Conservation (phyloP, 75 land plant genomes). For the Pinus albicaulis region DNA sequence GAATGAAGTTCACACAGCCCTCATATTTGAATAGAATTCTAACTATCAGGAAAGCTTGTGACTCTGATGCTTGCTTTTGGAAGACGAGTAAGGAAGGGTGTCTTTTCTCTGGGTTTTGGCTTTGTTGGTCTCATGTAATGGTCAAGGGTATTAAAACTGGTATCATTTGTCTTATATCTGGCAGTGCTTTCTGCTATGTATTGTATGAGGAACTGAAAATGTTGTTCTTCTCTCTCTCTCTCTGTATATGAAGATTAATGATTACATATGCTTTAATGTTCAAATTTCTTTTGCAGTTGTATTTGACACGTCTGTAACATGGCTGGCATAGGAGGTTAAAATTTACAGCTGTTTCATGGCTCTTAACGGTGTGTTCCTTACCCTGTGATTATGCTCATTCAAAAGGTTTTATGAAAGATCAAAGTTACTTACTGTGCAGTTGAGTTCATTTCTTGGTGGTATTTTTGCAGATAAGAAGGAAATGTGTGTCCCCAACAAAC, state of each 20-base stretch:
- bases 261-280: background rate
- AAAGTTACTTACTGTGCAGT: background rate
- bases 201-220: background rate
- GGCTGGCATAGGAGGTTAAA: conserved; percentile 7
- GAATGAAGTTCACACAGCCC: no score
- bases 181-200: background rate
- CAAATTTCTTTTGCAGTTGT: background rate
- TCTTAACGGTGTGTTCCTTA: background rate
- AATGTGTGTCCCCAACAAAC: background rate
- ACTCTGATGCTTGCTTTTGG: background rate
- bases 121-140: background rate
- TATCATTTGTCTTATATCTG: background rate
- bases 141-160: background rate
- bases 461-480: conserved; percentile 6
- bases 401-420: background rate
- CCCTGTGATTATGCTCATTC: background rate
- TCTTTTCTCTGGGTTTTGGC: no score
- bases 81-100: background rate
- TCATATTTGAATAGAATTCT: background rate
- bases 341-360: conserved; percentile 1
- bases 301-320: background rate
- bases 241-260: background rate
- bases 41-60: background rate
- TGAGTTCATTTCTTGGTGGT: background rate
- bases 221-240: background rate